phyloP scores from a whole-genome alignment of 2,329 filamentous ascomycete species.

The Pestalotiopsis sp. region DNA sequence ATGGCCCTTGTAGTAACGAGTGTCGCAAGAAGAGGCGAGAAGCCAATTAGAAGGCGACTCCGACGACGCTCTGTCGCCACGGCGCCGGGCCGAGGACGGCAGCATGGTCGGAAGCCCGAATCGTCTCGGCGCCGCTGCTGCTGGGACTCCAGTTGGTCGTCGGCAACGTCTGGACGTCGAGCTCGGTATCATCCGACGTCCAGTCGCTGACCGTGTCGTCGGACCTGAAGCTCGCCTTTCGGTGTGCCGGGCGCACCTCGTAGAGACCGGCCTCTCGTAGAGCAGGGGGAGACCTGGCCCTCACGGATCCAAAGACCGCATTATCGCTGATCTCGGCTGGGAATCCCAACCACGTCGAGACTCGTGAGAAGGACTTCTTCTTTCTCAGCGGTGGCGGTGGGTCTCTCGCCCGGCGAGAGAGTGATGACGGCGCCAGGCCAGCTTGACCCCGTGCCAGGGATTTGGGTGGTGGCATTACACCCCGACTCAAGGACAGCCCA shows the following conservation, averaged over 20 bases:
- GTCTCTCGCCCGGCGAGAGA: conserved; percentile 31
- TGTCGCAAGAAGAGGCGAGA: not conserved
- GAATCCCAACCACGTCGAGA: conserved; percentile 62
- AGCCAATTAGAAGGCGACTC: conserved; percentile 12
- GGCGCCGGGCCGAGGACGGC: conserved; percentile 22
- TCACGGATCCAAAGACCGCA: conserved; percentile 52
- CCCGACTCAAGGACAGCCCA: conserved; percentile 35
- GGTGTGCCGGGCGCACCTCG: conserved; percentile 48
- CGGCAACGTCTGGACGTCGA: conserved; percentile 45
- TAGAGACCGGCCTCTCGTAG: conserved; percentile 60
- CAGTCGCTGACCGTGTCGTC: conserved; percentile 53
- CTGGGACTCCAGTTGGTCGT: conserved; percentile 44
- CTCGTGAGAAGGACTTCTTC: conserved; percentile 67
- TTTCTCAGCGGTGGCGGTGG: conserved; percentile 61
- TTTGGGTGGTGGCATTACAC: conserved; percentile 14
- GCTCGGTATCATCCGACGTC: conserved; percentile 40
- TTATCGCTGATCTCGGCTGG: conserved; percentile 37
- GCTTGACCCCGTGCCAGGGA: conserved; percentile 17
- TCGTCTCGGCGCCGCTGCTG: conserved; percentile 46
- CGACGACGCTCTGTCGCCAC: conserved; percentile 13
- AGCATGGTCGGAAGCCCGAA: conserved; percentile 39
- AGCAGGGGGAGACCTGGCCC: conserved; percentile 56
- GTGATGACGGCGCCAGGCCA: conserved; percentile 5
- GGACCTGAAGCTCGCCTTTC: conserved; percentile 46
- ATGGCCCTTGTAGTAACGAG: not conserved